Base-by-base conservation (phyloP, 148 eudicot species). In the Mesembryanthemum crystallinum region DNA sequence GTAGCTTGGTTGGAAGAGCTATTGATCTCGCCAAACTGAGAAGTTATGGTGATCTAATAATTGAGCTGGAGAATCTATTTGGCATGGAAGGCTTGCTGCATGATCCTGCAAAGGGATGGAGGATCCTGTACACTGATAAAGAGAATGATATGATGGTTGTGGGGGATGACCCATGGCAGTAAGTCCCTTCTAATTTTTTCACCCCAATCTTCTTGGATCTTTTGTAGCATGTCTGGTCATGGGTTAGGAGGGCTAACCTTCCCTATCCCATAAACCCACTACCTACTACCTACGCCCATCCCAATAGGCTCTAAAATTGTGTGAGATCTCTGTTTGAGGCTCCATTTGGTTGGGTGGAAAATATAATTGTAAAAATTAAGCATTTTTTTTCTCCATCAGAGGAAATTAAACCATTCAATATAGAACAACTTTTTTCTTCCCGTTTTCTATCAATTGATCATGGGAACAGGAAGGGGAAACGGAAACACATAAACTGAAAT, bases 161-260 rank as follows among this genome's bases (percentile, higher is more conserved):
- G 32, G 98, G 98, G 49, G 98, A 93, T 81, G 96, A 93, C 66
- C 94, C 98, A 11, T 91, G 98, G 98, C 76, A 85, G 98, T 91
- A 86, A 88, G 98, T 89, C 6, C 45, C 66, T 69, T 55, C 73
- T 54, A 0, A 45, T 2, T 30, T 37, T 33, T 29, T 49, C 39
- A 30, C 20, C 24, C 21, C 28, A 47, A 20, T 54, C 42, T 64
- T 59, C n/a, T 55, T 63, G 67, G 39, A 25, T 62, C 33, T 14
- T 62, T 52, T 2, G 3, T 3, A 15, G 4, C 39, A 35, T 35
- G 39, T 35, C 39, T 35, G 39, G 39, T 35, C 39, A 35, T 35
- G 39, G 39, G 39, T 6, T 35, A 35, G 4, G 3, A 35, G 39
- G 39, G 39, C 4, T 35, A 35, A 35, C 6, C 64, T 21, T 67